These are phyloP conservation scores for Gilbertella persicaria DNA, from an alignment of 371 early-diverging fungal genomes.

Conservation along the genomic window DNA sequence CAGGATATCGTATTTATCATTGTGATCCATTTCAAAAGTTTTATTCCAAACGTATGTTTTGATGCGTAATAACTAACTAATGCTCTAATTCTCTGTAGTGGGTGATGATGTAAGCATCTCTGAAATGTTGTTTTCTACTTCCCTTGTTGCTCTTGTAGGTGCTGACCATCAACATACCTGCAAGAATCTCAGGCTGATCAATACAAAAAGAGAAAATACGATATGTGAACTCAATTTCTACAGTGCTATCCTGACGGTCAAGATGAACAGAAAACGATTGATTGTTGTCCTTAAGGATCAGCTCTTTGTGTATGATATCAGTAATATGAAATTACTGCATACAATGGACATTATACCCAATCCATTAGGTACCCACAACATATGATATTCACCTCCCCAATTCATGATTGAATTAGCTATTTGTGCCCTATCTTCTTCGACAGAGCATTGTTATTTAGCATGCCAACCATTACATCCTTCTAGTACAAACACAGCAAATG, in stretches of 20 bases:
- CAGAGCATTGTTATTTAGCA: constrained; percentile 92
- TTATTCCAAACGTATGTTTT: too few species aligned
- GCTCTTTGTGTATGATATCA: constrained; percentile 90
- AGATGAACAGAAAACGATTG: constrained; percentile 90
- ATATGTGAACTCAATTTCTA: constrained; percentile 93
- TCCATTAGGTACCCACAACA: constrained; percentile 77
- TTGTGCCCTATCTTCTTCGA: constrained; percentile 89
- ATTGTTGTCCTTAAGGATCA: constrained; percentile 92
- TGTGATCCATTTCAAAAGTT: too few species aligned
- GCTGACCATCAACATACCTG: too few species aligned
- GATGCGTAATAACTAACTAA: too few species aligned
- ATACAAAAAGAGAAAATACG: too few species aligned
- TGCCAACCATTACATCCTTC: constrained; percentile 77
- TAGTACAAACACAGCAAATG: too few species aligned
- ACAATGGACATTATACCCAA: constrained; percentile 94
- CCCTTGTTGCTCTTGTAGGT: too few species aligned
- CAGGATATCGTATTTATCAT: too few species aligned
- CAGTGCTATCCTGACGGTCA: constrained; percentile 89
- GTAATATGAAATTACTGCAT: constrained; percentile 94
- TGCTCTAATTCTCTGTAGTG: too few species aligned
- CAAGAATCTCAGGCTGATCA: too few species aligned
- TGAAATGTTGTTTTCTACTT: too few species aligned
- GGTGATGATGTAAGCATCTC: too few species aligned
- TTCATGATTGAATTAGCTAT: constrained; percentile 56
- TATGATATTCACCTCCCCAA: constrained; percentile 55